Evolutionary conservation across 2,329 filamentous ascomycete species (phyloP).

Genomic region (Trichophyton benhamiae): DNA sequence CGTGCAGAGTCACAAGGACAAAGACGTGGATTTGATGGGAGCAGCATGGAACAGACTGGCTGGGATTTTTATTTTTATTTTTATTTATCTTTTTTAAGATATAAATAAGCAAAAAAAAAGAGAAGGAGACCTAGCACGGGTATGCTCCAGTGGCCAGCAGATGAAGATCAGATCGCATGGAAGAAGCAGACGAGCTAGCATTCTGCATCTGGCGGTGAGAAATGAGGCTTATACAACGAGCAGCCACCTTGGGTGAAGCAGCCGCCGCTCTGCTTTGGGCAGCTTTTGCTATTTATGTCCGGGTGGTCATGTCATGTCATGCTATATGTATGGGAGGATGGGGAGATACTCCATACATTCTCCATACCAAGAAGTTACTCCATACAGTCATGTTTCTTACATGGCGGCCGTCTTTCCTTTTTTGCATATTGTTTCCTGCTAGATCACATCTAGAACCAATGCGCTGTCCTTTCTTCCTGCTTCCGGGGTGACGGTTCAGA

Average conservation of each 20-base stretch:
- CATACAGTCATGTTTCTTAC: neutral
- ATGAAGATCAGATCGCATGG: neutral
- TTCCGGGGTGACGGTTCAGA: neutral
- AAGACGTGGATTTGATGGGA: neutral
- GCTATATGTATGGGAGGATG: neutral
- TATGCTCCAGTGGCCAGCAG: slow-evolving; percentile 1
- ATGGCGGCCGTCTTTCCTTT: too few species aligned
- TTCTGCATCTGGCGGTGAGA: slow-evolving; percentile 1
- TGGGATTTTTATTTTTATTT: neutral
- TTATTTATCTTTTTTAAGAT: too few species aligned
- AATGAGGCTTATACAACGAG: slow-evolving; percentile 1
- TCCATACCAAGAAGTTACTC: neutral
- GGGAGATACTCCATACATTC: neutral
- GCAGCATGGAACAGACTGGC: neutral
- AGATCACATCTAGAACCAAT: neutral
- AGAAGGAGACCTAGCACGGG: neutral
- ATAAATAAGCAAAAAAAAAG: neutral
- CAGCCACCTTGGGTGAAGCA: neutral
- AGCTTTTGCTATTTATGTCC: neutral
- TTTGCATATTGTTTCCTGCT: neutral
- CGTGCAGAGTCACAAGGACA: slow-evolving; percentile 3
- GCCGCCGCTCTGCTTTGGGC: neutral
- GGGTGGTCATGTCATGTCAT: neutral
- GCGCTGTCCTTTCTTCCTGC: neutral
- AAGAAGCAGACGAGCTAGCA: neutral